Base-by-base conservation (phyloP, 1,284 basidiomycete genomes). In the Ustanciosporium gigantosporum region DNA sequence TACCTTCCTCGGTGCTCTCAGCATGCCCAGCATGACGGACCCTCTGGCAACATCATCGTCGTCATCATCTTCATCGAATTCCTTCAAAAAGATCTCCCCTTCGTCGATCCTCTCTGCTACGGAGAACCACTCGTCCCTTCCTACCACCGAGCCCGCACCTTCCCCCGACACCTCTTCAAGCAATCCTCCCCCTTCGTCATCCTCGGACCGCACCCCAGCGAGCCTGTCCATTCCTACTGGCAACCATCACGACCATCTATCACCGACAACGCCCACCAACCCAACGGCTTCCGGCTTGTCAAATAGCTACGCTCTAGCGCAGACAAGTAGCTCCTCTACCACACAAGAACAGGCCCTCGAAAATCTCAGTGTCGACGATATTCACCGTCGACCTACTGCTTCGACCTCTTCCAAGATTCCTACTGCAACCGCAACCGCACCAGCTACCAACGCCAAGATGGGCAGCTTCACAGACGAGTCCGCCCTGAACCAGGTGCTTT, bases 401-500 rank as follows among this genome's bases (percentile, higher is more conserved):
- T 11, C 9, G n/a, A 11, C 27, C 9, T 29, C 27, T n/a, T 29
- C 27, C n/a, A n/a, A 29, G n/a, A n/a, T n/a, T n/a, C n/a, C n/a
- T n/a, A n/a, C n/a, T n/a, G n/a, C 29, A 29, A 22, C 5, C n/a
- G n/a, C n/a, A n/a, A n/a, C n/a, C n/a, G n/a, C n/a, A n/a, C 23
- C 9, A 23, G 14, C 37, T 23, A 16, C 37, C 41, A 16, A 37
- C 2, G 17, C 21, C 32, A 56, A 29, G 5, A 65, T 65, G 61
- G 50, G 41, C 14, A 64, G 48, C 55, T 40, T 49, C 6, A 35
- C 44, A 1, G 50, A 53, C 37, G 36, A 66, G 24, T 52, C 51
- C 14, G 45, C 57, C 13, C 31, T 75, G 24, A 40, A 47, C 16
- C 73, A 71, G 56, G 60, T 77, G 34, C 67, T 77, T 14, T 38